Percentiles rank a stretch among this genome's conserved stretches.
phyloP scores from a whole-genome alignment of 768 basidiomycete species.

The Leucogyrophana mollusca region DNA sequence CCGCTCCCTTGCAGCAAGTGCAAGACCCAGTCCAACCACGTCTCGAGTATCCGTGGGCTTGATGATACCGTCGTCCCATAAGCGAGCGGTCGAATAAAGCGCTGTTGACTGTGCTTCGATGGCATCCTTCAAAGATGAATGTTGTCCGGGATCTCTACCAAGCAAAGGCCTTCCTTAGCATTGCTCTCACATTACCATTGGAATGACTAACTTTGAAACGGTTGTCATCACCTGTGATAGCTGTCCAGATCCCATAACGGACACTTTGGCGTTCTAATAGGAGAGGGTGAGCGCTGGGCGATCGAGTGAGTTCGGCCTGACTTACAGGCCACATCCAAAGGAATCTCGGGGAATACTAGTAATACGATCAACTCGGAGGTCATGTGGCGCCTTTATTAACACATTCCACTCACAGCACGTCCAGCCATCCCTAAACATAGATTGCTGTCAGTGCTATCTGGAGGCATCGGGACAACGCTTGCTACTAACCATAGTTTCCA shows the following conservation, averaged over 20 bases:
- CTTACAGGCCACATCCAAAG: constrained; percentile 98
- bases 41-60: constrained; percentile 86
- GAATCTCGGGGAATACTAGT: constrained; percentile 89
- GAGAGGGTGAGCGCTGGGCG: constrained; percentile 1
- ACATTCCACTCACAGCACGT: constrained; percentile 66
- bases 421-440: constrained; percentile 78
- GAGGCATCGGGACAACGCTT: constrained; percentile 6
- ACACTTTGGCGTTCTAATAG: constrained; percentile 81
- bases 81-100: constrained; percentile 83
- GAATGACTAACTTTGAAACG: constrained; percentile 67
- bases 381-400: no score
- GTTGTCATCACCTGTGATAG: constrained; percentile 90
- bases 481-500: constrained; percentile 80
- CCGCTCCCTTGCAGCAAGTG: constrained; percentile 60
- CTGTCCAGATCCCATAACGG: constrained; percentile 94
- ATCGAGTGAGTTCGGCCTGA: constrained; percentile 8
- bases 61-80: constrained; percentile 95
- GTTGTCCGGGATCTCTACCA: constrained; percentile 82
- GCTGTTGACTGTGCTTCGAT: constrained; percentile 91
- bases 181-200: no score
- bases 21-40: constrained; percentile 84
- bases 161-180: not conserved
- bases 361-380: constrained; percentile 2
- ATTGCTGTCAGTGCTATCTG: constrained; percentile 11
- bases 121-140: constrained; percentile 68